A percentile compares a stretch with the other conserved stretches of the same genome.
Evolutionary conservation across 164 flowering plant species (phyloP).

Genomic region (Annona cherimola): DNA sequence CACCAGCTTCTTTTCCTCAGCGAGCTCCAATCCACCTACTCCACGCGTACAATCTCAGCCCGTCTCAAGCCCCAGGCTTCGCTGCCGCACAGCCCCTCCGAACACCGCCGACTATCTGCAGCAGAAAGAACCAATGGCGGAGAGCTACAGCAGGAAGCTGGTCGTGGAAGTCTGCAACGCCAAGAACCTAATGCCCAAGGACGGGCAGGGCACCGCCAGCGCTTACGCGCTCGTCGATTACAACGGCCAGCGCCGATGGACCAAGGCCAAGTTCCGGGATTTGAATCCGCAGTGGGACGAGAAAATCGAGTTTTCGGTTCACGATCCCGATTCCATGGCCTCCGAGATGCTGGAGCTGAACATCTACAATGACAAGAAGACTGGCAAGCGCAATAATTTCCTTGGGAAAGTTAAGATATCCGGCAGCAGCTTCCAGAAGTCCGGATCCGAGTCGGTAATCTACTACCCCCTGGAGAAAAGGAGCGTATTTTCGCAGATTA

Average conservation of each 20-base stretch:
- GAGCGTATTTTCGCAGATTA: constrained; percentile 88
- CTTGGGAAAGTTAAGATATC: constrained; percentile 80
- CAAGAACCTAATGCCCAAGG: constrained; percentile 87
- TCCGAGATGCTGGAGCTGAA: constrained; percentile 61
- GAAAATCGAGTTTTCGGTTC: constrained; percentile 66
- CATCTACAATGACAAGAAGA: constrained; percentile 75
- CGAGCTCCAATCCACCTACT: constrained; percentile 54
- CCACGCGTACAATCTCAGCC: constrained; percentile 44
- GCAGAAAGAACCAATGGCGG: constrained; percentile 33
- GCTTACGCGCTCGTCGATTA: constrained; percentile 77
- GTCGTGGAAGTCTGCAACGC: constrained; percentile 73
- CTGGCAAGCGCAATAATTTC: constrained; percentile 56
- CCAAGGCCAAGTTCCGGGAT: constrained; percentile 66
- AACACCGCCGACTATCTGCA: no score
- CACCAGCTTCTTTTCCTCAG: constrained; percentile 40
- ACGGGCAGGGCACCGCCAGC: constrained; percentile 93
- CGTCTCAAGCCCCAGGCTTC: constrained; percentile 20
- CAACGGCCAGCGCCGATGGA: constrained; percentile 81
- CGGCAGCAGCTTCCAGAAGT: constrained; percentile 39
- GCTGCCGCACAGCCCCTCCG: constrained; percentile 26
- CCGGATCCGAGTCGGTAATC: constrained; percentile 50
- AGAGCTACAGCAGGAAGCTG: constrained; percentile 40
- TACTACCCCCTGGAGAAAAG: constrained; percentile 93
- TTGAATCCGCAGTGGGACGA: constrained; percentile 94
- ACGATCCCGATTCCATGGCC: constrained; percentile 53